Percentiles rank a stretch among this genome's conserved stretches.
phyloP scores from a whole-genome alignment of 768 basidiomycete genomes.

The Dioszegia aurantiaca region DNA sequence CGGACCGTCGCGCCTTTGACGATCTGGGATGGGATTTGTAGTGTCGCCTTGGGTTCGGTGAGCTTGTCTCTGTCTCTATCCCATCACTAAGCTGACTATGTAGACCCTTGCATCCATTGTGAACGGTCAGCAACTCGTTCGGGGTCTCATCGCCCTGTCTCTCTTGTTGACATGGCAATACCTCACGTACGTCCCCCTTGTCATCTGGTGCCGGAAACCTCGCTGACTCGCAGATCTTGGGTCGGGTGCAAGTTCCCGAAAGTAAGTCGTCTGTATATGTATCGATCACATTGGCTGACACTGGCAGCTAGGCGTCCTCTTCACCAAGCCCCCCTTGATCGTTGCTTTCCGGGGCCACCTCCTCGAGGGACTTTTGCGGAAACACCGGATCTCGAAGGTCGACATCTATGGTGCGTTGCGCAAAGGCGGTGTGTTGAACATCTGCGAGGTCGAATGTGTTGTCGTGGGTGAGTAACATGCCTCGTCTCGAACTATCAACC shows the following conservation, averaged over 20 bases:
- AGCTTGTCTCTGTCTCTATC: neutral
- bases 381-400: slow-evolving; percentile 20
- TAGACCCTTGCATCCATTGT: slow-evolving; percentile 17
- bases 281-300: neutral
- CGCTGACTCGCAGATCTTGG: slow-evolving; percentile 13
- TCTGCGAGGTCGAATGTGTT: slow-evolving; percentile 21
- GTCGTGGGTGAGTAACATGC: slow-evolving; percentile 14
- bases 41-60: slow-evolving; percentile 24
- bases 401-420: slow-evolving; percentile 25
- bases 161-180: slow-evolving; percentile 22
- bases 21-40: slow-evolving; percentile 25
- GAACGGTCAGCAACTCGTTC: slow-evolving; percentile 19
- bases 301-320: neutral
- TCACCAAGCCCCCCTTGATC: slow-evolving; percentile 22
- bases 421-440: slow-evolving; percentile 16
- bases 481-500: neutral
- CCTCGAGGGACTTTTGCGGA: slow-evolving; percentile 20
- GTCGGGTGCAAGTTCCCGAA: slow-evolving; percentile 14
- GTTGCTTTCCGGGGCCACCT: slow-evolving; percentile 24
- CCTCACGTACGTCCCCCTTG: slow-evolving; percentile 17
- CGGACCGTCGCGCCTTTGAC: slow-evolving; percentile 24
- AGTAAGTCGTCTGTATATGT: neutral
- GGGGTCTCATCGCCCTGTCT: slow-evolving; percentile 17
- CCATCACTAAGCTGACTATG: neutral
- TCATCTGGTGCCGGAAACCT: no score